Evolutionary conservation across 2,329 filamentous ascomycete genomes (phyloP), one percentile per base, ranked within the genome.

Genomic region (Paradendryphiella salina): DNA sequence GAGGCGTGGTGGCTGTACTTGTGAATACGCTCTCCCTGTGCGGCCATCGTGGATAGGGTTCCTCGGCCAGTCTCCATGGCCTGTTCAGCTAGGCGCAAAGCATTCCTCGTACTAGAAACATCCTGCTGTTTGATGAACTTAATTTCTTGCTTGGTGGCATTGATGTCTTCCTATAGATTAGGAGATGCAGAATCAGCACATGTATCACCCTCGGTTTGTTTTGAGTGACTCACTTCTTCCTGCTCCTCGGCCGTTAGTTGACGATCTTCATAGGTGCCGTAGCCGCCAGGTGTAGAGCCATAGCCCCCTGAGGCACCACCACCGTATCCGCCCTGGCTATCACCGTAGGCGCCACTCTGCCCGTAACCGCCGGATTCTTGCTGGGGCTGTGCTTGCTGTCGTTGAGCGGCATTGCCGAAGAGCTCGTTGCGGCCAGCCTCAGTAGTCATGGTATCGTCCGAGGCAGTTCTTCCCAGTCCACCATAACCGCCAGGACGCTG

Each of bases 161-260:
- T 79, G 10, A 92, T 82, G 53, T 88, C 85, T 69, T 89, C 84
- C 56, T 46, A 6, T 34, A 9, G 11, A 11, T 31, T 46, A 5
- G 20, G n/a, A 36, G 15, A 11, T 6, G 26, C 31, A 26, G 26
- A 10, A 28, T 46, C n/a, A 46, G 44, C 36, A 11, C 20, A 15
- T 14, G 4, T 33, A 1, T 33, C 18, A 8, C 11, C 2, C 10
- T 4, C 14, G 3, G 20, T 13, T 28, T 13, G 5, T 5, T 10
- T 9, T 28, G 20, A 7, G 11, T 33, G 4, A 32, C 44, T 46
- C 18, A 39, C 44, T 35, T 89, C 85, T 64, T 87, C 85, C 59
- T 94, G 86, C 57, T 69, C 76, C 82, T 96, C 90, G 1, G 86
- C 90, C 0, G 90, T 96, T 59, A 96, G 76, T 71, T 96, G 84